Conservation (phyloP, 805 yeast genomes). For the Wickerhamiella musiphila region DNA sequence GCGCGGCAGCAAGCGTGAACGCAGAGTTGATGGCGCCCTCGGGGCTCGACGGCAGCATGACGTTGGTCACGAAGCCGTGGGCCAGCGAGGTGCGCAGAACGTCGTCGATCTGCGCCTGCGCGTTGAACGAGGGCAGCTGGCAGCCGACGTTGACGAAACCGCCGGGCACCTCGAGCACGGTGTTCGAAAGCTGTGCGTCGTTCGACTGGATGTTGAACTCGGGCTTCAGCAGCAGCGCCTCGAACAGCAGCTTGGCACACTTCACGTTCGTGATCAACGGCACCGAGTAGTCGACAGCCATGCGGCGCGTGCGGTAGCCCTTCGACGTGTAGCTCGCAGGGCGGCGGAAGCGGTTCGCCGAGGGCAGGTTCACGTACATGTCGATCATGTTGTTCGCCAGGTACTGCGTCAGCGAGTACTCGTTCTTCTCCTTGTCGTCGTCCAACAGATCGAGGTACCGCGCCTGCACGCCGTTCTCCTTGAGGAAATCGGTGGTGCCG, state of each 20-base stretch:
- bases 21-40: conserved; percentile 50
- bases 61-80: conserved; percentile 77
- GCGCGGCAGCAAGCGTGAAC: conserved; percentile 47
- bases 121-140: conserved; percentile 51
- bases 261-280: conserved; percentile 96
- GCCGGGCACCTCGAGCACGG: conserved; percentile 55
- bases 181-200: conserved; percentile 85
- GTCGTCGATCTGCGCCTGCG: conserved; percentile 36
- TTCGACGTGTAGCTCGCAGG: conserved; percentile 96
- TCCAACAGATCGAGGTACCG: conserved; percentile 84
- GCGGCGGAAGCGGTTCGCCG: conserved; percentile 92
- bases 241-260: conserved; percentile 87
- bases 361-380: conserved; percentile 89
- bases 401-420: conserved; percentile 90
- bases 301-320: conserved; percentile 96
- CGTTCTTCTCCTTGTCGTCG: conserved; percentile 64
- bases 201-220: conserved; percentile 47
- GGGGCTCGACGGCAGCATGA: conserved; percentile 56
- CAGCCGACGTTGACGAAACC: conserved; percentile 75
- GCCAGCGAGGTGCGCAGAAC: conserved; percentile 56
- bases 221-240: conserved; percentile 60
- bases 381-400: conserved; percentile 93
- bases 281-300: conserved; percentile 98
- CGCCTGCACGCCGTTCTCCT: conserved; percentile 87
- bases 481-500: conserved; percentile 96